Evolutionary conservation across 75 land plant genomes (phyloP), one percentile per base, ranked within the genome.

Genomic region (Sequoiadendron giganteum): DNA sequence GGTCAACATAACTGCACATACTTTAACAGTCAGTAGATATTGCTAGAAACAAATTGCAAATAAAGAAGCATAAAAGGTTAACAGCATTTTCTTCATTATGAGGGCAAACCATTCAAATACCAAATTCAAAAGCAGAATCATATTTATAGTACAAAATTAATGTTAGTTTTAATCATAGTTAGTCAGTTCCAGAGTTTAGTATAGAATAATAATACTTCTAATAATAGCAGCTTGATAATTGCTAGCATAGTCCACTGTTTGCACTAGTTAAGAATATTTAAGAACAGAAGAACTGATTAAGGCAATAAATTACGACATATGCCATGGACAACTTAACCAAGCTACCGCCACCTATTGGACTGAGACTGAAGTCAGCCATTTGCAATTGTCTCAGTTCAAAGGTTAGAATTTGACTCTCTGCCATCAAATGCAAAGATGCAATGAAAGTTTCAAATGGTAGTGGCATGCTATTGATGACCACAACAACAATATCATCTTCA

Each of bases 1-100:
- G 97, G 87, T 96, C 99, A n/a, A 91, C 77, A 87, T 94, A 96
- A 42, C 97, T 96, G 91, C 56, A 91, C 76, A 73, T 32, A 2
- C 1, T 32, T 34, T 73, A 10, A 34, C 34, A 32, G 10, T 10
- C 11, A 3, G 38, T 11, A 73, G 14, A 32, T 10, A 73, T 73
- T 7, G 36, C 34, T 10, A 32, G 38, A 32, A 73, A 73, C 38
- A 5, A 61, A 61, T 7, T 61, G 70, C 70, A 73, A 73, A 10
- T 2, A 73, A 73, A 73, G 38, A 73, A 73, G 38, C 77, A 73
- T 32, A 32, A 73, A 73, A 73, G 0, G 2, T 30, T 13, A 73
- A 73, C 15, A 32, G 77, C 32, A 34, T 21, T 30, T 73, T 10
- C 11, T 73, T 34, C 38, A 30, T 73, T 73, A 13, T 34, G 38